These are phyloP conservation scores for Dioscorea alata DNA, from an alignment of 106 monocot genomes.

Conservation along the genomic window DNA sequence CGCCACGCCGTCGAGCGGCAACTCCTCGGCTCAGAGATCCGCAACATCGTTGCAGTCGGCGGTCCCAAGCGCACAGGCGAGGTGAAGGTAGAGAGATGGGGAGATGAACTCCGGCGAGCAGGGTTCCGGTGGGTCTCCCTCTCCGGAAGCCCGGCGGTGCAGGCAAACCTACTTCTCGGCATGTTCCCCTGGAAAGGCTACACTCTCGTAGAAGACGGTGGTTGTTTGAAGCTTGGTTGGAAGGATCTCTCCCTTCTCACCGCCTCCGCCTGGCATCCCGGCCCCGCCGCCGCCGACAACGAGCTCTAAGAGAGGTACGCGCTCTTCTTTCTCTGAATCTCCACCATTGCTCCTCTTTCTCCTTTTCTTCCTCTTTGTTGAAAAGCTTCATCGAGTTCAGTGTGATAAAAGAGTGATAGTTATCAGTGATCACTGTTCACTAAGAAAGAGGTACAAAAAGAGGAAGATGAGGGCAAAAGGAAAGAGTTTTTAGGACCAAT, in stretches of 20 bases:
- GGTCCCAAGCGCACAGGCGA: slow-evolving; percentile 71
- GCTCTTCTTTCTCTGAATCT: too few relatives aligned
- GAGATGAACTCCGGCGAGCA: slow-evolving; percentile 44
- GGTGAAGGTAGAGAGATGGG: slow-evolving; percentile 67
- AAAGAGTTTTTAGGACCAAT: too few relatives aligned
- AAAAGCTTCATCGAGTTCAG: too few relatives aligned
- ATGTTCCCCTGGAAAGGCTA: slow-evolving; percentile 85
- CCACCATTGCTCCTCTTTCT: too few relatives aligned
- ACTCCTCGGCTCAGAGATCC: slow-evolving; percentile 67
- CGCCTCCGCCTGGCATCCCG: slow-evolving; percentile 66
- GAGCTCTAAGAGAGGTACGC: too few relatives aligned
- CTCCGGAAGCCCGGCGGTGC: slow-evolving; percentile 61
- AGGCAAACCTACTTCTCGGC: slow-evolving; percentile 67
- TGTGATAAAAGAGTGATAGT: too few relatives aligned
- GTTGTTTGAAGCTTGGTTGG: slow-evolving; percentile 79
- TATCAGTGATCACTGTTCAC: too few relatives aligned
- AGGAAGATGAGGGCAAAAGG: too few relatives aligned
- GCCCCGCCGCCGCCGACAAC: background rate
- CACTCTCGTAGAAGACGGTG: slow-evolving; percentile 69
- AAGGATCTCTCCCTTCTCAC: slow-evolving; percentile 80
- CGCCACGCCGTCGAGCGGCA: slow-evolving; percentile 77
- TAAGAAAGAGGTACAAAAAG: too few relatives aligned
- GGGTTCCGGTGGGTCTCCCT: slow-evolving; percentile 66
- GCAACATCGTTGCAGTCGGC: slow-evolving; percentile 64
- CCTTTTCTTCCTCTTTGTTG: too few relatives aligned